These are phyloP conservation scores for Cyanidiococcus yangmingshanensis DNA, from an alignment of 23 red algal species.

Conservation along the genomic window DNA sequence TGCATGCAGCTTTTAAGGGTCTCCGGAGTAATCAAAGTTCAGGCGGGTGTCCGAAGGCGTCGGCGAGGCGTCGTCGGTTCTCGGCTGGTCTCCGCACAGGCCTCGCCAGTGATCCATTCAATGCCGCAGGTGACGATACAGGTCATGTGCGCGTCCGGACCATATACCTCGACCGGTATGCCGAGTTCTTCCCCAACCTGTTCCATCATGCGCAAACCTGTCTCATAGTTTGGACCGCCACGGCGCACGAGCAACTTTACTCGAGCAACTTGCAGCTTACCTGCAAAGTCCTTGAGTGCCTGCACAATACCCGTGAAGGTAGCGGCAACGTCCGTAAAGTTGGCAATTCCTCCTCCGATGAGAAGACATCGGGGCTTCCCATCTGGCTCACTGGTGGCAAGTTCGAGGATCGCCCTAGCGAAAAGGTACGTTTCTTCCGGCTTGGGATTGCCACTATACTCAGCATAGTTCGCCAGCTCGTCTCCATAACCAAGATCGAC, in stretches of 20 bases:
- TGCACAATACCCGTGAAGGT: slow-evolving; percentile 92
- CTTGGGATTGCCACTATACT: slow-evolving; percentile 97
- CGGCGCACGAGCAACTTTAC: slow-evolving; percentile 90
- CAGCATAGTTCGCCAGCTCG: slow-evolving; percentile 96
- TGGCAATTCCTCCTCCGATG: slow-evolving; percentile 86
- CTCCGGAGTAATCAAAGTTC: too few relatives aligned
- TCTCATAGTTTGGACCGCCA: slow-evolving; percentile 94
- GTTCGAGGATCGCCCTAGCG: slow-evolving; percentile 70
- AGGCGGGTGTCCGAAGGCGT: neutral
- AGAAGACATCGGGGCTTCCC: slow-evolving; percentile 51
- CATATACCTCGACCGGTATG: slow-evolving; percentile 92
- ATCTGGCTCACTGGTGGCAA: slow-evolving; percentile 71
- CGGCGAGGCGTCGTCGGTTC: neutral
- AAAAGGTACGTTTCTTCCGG: slow-evolving; percentile 97
- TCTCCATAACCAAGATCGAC: slow-evolving; percentile 90
- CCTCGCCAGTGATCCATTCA: slow-evolving; percentile 56
- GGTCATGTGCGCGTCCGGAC: slow-evolving; percentile 90
- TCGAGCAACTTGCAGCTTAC: slow-evolving; percentile 83
- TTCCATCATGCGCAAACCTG: slow-evolving; percentile 83
- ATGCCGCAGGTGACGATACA: slow-evolving; percentile 72
- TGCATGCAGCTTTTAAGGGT: too few relatives aligned
- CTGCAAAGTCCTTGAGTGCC: slow-evolving; percentile 87
- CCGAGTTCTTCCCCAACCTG: slow-evolving; percentile 76
- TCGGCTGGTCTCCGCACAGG: neutral
- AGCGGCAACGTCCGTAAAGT: slow-evolving; percentile 98